Conservation (phyloP, 441 rosid species). For the Daphne laureola region DNA sequence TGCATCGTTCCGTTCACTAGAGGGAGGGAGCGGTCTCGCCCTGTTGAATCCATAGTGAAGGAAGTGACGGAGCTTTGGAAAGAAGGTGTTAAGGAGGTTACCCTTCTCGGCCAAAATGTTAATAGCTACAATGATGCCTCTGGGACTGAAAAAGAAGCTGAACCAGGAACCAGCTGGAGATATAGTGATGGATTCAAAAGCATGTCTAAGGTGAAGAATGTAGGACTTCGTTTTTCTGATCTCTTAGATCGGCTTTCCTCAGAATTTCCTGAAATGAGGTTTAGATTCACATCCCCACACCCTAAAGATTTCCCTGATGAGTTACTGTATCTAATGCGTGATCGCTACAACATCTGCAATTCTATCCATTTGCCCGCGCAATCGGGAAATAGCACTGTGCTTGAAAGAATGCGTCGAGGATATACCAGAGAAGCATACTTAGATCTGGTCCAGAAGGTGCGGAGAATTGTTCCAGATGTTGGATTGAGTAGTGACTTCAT, state of each 20-base stretch:
- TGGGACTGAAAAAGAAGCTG: slow-evolving; percentile 41
- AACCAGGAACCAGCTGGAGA: slow-evolving; percentile 68
- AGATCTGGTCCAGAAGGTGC: slow-evolving; percentile 74
- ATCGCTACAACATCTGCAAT: slow-evolving; percentile 74
- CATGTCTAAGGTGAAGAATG: slow-evolving; percentile 64
- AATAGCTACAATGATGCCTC: slow-evolving; percentile 84
- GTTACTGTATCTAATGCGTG: slow-evolving; percentile 65
- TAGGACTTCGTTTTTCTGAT: slow-evolving; percentile 84
- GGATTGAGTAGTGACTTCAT: slow-evolving; percentile 89
- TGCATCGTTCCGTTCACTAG: slow-evolving; percentile 95
- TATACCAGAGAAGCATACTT: slow-evolving; percentile 92
- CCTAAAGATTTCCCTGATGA: slow-evolving; percentile 93
- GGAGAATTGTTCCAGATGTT: slow-evolving; percentile 64
- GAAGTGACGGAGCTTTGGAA: slow-evolving; percentile 84
- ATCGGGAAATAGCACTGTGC: slow-evolving; percentile 67
- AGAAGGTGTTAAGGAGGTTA: slow-evolving; percentile 83
- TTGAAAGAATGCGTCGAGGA: slow-evolving; percentile 80
- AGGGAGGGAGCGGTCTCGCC: slow-evolving; percentile 91
- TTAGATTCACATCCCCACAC: slow-evolving; percentile 93
- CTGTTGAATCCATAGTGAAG: slow-evolving; percentile 76
- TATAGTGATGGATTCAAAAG: slow-evolving; percentile 83
- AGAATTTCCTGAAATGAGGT: slow-evolving; percentile 88
- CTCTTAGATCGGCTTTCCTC: slow-evolving; percentile 72
- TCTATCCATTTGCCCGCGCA: slow-evolving; percentile 91
- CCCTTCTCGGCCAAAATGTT: slow-evolving; percentile 91